Conservation (phyloP, 2,329 filamentous ascomycete species). For the Metarhizium anisopliae region DNA sequence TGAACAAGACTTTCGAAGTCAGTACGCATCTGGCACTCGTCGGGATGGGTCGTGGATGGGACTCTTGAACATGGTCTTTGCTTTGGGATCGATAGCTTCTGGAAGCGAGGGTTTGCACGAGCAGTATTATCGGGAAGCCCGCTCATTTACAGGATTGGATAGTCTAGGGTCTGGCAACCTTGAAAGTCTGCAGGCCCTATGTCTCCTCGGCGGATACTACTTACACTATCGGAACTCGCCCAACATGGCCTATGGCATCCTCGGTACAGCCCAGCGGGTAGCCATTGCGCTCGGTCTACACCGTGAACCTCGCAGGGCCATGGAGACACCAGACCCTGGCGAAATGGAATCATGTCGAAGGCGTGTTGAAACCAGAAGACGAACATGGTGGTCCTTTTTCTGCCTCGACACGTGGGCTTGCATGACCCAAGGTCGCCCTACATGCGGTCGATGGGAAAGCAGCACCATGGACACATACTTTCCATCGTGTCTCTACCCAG, state of each 20-base stretch:
- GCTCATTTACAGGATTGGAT: constrained; percentile 44
- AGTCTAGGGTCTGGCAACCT: too few species aligned
- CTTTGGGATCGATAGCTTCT: constrained; percentile 50
- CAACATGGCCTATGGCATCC: constrained; percentile 66
- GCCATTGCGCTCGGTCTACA: constrained; percentile 43
- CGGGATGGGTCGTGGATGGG: constrained; percentile 50
- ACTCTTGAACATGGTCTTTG: constrained; percentile 53
- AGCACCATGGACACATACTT: too few species aligned
- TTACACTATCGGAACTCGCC: constrained; percentile 70
- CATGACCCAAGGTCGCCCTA: too few species aligned
- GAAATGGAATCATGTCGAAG: too few species aligned
- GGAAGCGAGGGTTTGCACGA: constrained; percentile 46
- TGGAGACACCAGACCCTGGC: too few species aligned
- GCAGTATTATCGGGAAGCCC: constrained; percentile 46
- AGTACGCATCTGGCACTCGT: constrained; percentile 39
- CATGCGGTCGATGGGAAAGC: too few species aligned
- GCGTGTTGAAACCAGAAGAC: too few species aligned
- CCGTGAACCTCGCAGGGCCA: too few species aligned
- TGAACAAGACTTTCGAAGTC: constrained; percentile 19
- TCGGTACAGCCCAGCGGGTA: constrained; percentile 64
- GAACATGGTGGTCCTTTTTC: too few species aligned
- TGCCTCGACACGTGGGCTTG: too few species aligned
- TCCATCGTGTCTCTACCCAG: too few species aligned
- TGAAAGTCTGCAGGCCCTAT: constrained; percentile 36
- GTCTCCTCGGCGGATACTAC: constrained; percentile 66